Percentiles rank a stretch among this genome's conserved stretches.
phyloP scores from a whole-genome alignment of 805 yeast species.

The Wickerhamomyces bisporus region DNA sequence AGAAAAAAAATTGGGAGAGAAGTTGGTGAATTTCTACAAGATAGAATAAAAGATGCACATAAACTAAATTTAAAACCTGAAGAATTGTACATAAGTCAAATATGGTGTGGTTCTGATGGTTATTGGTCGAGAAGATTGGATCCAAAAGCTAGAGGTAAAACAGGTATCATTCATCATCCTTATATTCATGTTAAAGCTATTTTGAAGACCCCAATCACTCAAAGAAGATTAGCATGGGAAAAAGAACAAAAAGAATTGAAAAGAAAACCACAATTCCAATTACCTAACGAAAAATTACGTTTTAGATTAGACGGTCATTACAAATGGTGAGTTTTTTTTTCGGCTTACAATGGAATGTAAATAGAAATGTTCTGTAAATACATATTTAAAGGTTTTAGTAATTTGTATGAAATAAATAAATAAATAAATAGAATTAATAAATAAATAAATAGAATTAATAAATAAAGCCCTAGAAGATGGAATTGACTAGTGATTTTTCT shows the following conservation, averaged over 20 bases:
- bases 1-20: conserved; percentile 76
- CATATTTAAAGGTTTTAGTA: neutral
- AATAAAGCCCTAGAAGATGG: too few species aligned
- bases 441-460: conserved; percentile 10
- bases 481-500: too few species aligned
- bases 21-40: conserved; percentile 66
- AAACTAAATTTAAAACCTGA: conserved; percentile 53
- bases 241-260: conserved; percentile 39
- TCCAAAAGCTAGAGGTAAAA: conserved; percentile 85
- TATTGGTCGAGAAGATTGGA: conserved; percentile 65
- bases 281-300: conserved; percentile 41
- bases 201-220: conserved; percentile 62
- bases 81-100: conserved; percentile 64
- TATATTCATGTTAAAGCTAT: conserved; percentile 79
- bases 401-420: neutral
- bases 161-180: conserved; percentile 71
- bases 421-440: neutral
- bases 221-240: conserved; percentile 56
- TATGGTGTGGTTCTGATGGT: conserved; percentile 94
- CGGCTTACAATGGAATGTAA: neutral
- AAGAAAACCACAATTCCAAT: conserved; percentile 48
- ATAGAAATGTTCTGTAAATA: conserved; percentile 8
- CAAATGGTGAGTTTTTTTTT: conserved; percentile 40
- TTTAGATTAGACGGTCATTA: conserved; percentile 47
- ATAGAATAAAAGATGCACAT: conserved; percentile 67